phyloP scores from a whole-genome alignment of 148 eudicot species.

The Spergularia bocconei region DNA sequence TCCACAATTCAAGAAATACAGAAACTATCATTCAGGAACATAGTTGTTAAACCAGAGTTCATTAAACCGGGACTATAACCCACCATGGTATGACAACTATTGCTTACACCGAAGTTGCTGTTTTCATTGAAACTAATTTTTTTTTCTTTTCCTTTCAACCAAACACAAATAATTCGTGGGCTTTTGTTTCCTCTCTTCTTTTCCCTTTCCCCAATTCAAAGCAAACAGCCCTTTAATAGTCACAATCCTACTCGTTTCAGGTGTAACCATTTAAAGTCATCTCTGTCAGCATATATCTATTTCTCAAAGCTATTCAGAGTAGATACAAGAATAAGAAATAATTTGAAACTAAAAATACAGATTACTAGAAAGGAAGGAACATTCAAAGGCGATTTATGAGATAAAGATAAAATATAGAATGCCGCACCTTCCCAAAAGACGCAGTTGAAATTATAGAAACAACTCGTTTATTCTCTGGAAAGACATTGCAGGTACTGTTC shows the following conservation, averaged over 20 bases:
- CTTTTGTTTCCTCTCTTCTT: too few species aligned
- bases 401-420: neutral
- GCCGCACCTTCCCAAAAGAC: constrained; percentile 85
- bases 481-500: constrained; percentile 92
- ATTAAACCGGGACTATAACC: neutral
- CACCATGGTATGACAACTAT: too few species aligned
- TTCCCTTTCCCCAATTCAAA: too few species aligned
- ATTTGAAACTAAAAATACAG: too few species aligned
- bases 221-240: neutral
- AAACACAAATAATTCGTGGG: too few species aligned
- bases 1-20: neutral
- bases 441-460: constrained; percentile 72
- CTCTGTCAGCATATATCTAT: neutral
- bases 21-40: neutral
- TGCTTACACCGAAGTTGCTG: too few species aligned
- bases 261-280: neutral
- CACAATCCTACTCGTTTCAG: too few species aligned
- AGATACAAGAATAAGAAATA: neutral
- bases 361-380: neutral
- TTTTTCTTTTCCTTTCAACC: too few species aligned
- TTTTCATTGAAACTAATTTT: too few species aligned
- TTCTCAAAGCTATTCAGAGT: neutral
- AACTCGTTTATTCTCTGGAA: constrained; percentile 86
- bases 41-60: neutral
- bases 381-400: neutral